Base-by-base conservation (phyloP, 164 flowering plant species). In the Annona cherimola region DNA sequence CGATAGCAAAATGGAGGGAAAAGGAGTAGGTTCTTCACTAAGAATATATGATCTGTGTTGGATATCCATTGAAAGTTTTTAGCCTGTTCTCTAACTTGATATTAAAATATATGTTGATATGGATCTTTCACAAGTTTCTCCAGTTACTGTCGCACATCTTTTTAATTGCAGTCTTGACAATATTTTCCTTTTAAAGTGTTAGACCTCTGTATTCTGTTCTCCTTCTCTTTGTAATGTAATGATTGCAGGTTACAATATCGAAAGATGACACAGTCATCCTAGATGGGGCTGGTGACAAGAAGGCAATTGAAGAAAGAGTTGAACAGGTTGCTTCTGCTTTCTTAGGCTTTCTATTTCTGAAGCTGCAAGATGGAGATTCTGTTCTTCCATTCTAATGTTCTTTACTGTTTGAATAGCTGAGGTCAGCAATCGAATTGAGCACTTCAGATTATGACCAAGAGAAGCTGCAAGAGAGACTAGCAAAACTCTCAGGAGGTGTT, bases 401-500 rank as follows among this genome's bases (percentile, higher is more conserved):
- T 64, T 64, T 14, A 4, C 42, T 81, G 42, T 66, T 5, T 41
- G 66, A 39, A 69, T 90, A 94, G 97, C 84, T 94, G 61, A 81
- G 97, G 75, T 82, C 95, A 18, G 78, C 81, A 44, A 82, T 94
- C 41, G 97, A 92, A 74, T 39, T 68, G 46, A 86, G 97, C 78
- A 89, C 93, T 69, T 92, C 98, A 19, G 97, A 92, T 50, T 94
- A 91, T 82, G 98, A 94, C 83, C 87, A 84, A 71, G 97, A 94
- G 75, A 94, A 94, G 81, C 72, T 89, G 71, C 96, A 94, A 80
- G 98, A 94, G 73, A 86, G 98, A 68, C 78, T 94, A 68, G 96
- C 98, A 5, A 94, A 92, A 74, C 91, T 94, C 64, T 94, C 97
- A 76, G 98, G 97, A 57, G 98, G 98, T 73, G 92, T 94, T 74